These are phyloP conservation scores for Kwoniella europaea DNA, from an alignment of 768 basidiomycete genomes.

Conservation along the genomic window DNA sequence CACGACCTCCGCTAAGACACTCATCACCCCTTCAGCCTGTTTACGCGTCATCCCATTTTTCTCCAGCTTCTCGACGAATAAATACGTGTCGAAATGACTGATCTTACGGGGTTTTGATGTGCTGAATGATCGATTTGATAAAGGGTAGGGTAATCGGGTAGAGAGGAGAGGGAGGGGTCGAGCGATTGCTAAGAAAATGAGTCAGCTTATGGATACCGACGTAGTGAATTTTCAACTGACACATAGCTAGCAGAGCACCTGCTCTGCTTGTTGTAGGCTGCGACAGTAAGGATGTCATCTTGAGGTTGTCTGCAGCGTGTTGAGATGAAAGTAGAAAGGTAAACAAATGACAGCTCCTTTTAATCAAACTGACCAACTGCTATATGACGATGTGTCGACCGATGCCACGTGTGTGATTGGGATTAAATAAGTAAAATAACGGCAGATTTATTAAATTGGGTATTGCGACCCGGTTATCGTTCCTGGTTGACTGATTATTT, in stretches of 20 bases:
- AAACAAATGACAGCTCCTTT: background rate
- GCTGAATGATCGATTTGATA: slow-evolving; percentile 18
- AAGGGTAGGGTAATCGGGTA: background rate
- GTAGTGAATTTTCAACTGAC: slow-evolving; percentile 24
- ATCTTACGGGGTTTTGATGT: slow-evolving; percentile 16
- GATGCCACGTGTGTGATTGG: background rate
- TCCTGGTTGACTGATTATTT: slow-evolving; percentile 14
- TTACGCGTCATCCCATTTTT: slow-evolving; percentile 83
- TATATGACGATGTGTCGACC: background rate
- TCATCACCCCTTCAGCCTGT: slow-evolving; percentile 97
- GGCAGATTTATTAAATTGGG: slow-evolving; percentile 11
- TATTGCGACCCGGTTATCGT: background rate
- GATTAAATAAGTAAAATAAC: slow-evolving; percentile 23
- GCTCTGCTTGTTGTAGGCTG: slow-evolving; percentile 42
- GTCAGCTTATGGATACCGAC: background rate
- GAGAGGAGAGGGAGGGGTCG: slow-evolving; percentile 13
- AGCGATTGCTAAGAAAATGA: slow-evolving; percentile 15
- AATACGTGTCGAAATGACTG: slow-evolving; percentile 91
- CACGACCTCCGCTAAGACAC: slow-evolving; percentile 93
- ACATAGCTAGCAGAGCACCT: slow-evolving; percentile 37
- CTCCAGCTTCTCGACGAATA: slow-evolving; percentile 88
- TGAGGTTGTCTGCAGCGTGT: background rate
- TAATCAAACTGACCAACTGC: background rate
- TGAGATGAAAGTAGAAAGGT: background rate
- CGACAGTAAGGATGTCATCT: slow-evolving; percentile 24